Evolutionary conservation across 148 eudicot species (phyloP).

Genomic region (Spergularia marina): DNA sequence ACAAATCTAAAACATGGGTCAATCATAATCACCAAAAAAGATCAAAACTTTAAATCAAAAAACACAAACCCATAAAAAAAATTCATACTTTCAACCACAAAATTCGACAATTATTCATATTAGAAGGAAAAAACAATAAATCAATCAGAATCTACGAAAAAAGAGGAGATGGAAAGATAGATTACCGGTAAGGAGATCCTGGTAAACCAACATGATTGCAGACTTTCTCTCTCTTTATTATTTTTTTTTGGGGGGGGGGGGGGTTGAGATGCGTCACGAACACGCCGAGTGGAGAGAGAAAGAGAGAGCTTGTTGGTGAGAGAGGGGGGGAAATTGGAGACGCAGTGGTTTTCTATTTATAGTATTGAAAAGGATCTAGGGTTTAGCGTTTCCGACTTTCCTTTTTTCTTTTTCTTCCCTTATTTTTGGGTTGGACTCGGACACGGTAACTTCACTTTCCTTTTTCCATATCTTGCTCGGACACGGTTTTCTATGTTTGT

Average conservation of each 20-base stretch:
- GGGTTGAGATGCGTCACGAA: slow-evolving; percentile 4
- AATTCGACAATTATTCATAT: too few species aligned
- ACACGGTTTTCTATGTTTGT: too few species aligned
- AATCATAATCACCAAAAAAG: neutral
- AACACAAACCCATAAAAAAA: neutral
- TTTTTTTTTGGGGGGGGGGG: neutral
- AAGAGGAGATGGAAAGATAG: neutral
- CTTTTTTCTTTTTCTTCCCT: too few species aligned
- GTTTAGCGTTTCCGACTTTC: neutral
- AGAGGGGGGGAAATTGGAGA: neutral
- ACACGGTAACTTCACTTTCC: too few species aligned
- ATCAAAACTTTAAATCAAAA: neutral
- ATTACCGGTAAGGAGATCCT: slow-evolving; percentile 36
- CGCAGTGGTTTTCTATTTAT: neutral
- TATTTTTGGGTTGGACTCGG: too few species aligned
- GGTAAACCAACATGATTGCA: slow-evolving; percentile 36
- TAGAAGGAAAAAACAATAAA: neutral
- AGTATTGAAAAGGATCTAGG: slow-evolving; percentile 14
- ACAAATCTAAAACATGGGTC: neutral
- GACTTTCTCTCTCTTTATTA: slow-evolving; percentile 10
- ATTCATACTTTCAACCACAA: neutral
- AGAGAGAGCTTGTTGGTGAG: neutral
- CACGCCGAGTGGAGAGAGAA: too few species aligned
- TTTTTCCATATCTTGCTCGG: too few species aligned
- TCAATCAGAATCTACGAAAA: neutral